phyloP scores from a whole-genome alignment of 176 grass and related monocot species.

The Hordeum vulgare region MorexV3_pseudomolecules_assembly NC_058519.1:652051669-652052168 shows the following conservation, averaged over 20 bases:
- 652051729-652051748: conserved; percentile 29
- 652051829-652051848: conserved; percentile 23
- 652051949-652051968: too few relatives aligned
- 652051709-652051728: not conserved
- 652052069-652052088: too few relatives aligned
- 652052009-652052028: too few relatives aligned
- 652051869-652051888: conserved; percentile 3
- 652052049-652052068: too few relatives aligned
- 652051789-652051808: conserved; percentile 26
- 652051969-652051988: too few relatives aligned
- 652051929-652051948: not conserved
- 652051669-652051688: conserved; percentile 81
- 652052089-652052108: too few relatives aligned
- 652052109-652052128: too few relatives aligned
- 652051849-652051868: not conserved
- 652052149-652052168: too few relatives aligned
- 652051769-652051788: conserved; percentile 34
- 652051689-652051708: conserved; percentile 25
- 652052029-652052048: too few relatives aligned
- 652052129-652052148: too few relatives aligned
- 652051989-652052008: fast-evolving
- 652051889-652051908: not conserved
- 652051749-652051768: conserved; percentile 29
- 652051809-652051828: conserved; percentile 22
- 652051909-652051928: not conserved